Base-by-base conservation (phyloP, 345 rosid species). In the Rhodomyrtus tomentosa region DNA sequence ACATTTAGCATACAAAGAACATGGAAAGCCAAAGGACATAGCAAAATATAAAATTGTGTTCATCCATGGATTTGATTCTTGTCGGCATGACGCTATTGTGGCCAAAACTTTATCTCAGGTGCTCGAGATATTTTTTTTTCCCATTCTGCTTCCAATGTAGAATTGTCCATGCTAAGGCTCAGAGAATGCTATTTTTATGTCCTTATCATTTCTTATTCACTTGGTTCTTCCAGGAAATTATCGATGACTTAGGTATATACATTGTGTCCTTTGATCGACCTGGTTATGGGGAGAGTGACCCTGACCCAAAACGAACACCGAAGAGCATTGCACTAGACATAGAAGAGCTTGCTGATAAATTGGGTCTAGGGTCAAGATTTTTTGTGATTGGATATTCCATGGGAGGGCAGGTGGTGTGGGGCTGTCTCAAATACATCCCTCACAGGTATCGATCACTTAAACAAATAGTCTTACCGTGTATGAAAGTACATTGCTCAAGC, bases 251-350 rank as follows among this genome's bases (percentile, higher is more conserved):
- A 36, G 91, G 93, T 83, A 81, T 94, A 83, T 90, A 92, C 85
- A 84, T 90, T 50, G 92, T 94, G 82, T 92, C 95, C 72, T 90
- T 90, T 82, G 97, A 94, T 87, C 90, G 93, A 87, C 92, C 95
- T 53, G 94, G 97, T 82, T 94, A 94, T 86, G 95, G 94, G 81
- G 97, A 94, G 89, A 94, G 97, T 82, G 94, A 92, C 87, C 92
- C 94, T 14, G 74, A 94, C 80, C 91, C 92, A 27, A 88, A 88
- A 29, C 88, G 91, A 84, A 89, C 97, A 15, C 86, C 86, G 0
- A 88, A 93, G 83, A 92, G 94, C 82, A 82, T 90, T 36, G 94
- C 95, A 83, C 87, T 88, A n/a, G 95, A 93, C 59, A 88, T 94
- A 14, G 94, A 93, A 86, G 94, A 93, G 88, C 92, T 93, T 62